These are phyloP conservation scores for Aspergillus bombycis DNA, from an alignment of 2,329 filamentous ascomycete genomes.

Conservation along the genomic window DNA sequence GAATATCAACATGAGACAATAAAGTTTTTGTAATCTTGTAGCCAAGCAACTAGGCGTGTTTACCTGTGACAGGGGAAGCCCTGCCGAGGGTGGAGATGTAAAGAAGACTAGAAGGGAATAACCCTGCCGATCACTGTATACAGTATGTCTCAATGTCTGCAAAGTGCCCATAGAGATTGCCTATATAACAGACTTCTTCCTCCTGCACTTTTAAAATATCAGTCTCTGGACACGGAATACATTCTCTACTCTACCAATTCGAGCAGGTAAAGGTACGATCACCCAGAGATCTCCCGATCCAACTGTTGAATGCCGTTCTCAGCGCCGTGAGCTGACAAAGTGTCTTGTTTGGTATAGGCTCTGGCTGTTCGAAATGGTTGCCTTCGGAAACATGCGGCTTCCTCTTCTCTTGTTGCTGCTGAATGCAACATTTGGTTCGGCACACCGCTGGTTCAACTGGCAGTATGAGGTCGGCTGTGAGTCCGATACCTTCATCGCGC, in stretches of 20 bases:
- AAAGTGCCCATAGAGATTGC: background rate
- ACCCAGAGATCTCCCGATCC: background rate
- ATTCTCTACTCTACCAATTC: background rate
- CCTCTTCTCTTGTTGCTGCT: conserved; percentile 2
- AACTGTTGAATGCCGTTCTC: background rate
- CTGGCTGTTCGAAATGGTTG: background rate
- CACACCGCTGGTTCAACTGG: conserved; percentile 25
- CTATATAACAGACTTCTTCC: background rate
- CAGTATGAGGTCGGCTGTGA: conserved; percentile 24
- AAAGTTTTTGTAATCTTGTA: background rate
- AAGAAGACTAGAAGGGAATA: background rate
- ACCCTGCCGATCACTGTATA: conserved; percentile 3
- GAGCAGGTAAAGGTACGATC: background rate
- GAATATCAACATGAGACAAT: conserved; percentile 2
- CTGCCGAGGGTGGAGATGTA: background rate
- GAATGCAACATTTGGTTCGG: conserved; percentile 1
- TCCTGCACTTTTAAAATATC: background rate
- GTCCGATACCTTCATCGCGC: conserved; percentile 18
- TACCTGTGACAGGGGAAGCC: conserved; percentile 3
- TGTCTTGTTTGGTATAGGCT: background rate
- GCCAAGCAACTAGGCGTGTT: background rate
- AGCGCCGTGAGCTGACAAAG: background rate
- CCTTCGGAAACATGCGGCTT: background rate
- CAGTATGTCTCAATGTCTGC: background rate
- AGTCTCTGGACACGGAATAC: background rate